These are phyloP conservation scores for Pyrus hybrid DNA, from an alignment of 331 rosid genomes.

Conservation along the genomic window DNA sequence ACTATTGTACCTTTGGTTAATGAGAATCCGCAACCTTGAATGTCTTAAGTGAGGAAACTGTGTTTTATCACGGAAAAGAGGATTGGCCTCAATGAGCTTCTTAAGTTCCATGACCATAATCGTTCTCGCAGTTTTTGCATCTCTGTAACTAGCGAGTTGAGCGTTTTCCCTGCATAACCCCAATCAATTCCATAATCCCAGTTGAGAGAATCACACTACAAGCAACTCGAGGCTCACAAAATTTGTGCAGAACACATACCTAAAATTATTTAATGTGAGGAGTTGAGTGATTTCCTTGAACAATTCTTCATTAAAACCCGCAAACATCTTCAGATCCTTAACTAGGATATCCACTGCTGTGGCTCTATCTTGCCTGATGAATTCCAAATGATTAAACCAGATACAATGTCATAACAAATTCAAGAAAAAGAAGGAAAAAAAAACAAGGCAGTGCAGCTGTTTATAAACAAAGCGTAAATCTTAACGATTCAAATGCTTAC, in stretches of 20 bases:
- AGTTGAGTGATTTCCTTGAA: conserved; percentile 93
- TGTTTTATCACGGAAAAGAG: conserved; percentile 67
- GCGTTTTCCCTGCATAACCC: conserved; percentile 58
- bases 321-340: conserved; percentile 81
- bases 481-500: conserved; percentile 37
- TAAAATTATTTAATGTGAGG: conserved; percentile 75
- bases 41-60: conserved; percentile 62
- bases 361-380: conserved; percentile 59
- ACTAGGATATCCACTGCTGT: conserved; percentile 84
- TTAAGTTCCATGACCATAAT: conserved; percentile 83
- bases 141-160: conserved; percentile 67
- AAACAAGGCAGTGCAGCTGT: background rate
- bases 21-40: conserved; percentile 74
- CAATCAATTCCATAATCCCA: background rate
- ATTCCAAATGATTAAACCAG: background rate
- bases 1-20: conserved; percentile 72
- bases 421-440: background rate
- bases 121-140: conserved; percentile 71
- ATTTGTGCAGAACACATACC: conserved; percentile 29
- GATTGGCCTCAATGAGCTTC: conserved; percentile 84
- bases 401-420: conserved; percentile 6
- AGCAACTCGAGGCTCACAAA: background rate
- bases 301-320: conserved; percentile 64
- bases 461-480: background rate
- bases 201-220: background rate